Percentiles rank a stretch among this genome's conserved stretches.
These are phyloP conservation scores for Solanum tarapatanum DNA, from an alignment of 257 asterid genomes.

Conservation along the genomic window DNA sequence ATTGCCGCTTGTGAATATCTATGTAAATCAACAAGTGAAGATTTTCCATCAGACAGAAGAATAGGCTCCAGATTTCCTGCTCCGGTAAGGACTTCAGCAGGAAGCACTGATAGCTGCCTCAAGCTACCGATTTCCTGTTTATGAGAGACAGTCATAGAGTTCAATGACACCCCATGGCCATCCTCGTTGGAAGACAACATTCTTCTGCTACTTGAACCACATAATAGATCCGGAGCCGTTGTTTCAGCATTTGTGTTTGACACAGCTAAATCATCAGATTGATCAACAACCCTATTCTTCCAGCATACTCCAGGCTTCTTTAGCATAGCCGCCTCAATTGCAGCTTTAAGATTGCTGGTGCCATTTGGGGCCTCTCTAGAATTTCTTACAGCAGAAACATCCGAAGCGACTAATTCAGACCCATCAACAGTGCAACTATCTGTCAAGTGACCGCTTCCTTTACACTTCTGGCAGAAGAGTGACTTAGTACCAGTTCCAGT, in stretches of 20 bases:
- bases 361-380: slow-evolving; percentile 32
- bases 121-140: slow-evolving; percentile 23
- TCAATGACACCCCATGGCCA: slow-evolving; percentile 11
- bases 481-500: slow-evolving; percentile 5
- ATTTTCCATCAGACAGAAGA: slow-evolving; percentile 13
- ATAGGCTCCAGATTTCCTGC: slow-evolving; percentile 21
- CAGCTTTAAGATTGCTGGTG: slow-evolving; percentile 57
- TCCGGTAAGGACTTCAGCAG: slow-evolving; percentile 29
- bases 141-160: slow-evolving; percentile 22
- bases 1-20: slow-evolving; percentile 25
- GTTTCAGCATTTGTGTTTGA: slow-evolving; percentile 26
- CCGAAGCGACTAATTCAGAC: slow-evolving; percentile 5
- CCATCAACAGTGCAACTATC: slow-evolving; percentile 13
- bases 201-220: slow-evolving; percentile 29
- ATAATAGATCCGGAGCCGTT: slow-evolving; percentile 22
- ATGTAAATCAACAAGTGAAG: slow-evolving; percentile 22
- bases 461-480: slow-evolving; percentile 20
- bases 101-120: slow-evolving; percentile 23
- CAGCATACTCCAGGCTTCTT: slow-evolving; percentile 64
- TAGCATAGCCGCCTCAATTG: slow-evolving; percentile 79
- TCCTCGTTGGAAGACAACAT: slow-evolving; percentile 26
- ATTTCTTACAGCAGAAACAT: slow-evolving; percentile 30
- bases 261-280: slow-evolving; percentile 33
- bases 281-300: slow-evolving; percentile 41
- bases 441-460: slow-evolving; percentile 22